Percentiles rank a stretch among this genome's conserved stretches.
Evolutionary conservation across 139 green algal species (phyloP).

Genomic region (Protoeuglena noctilucae): DNA sequence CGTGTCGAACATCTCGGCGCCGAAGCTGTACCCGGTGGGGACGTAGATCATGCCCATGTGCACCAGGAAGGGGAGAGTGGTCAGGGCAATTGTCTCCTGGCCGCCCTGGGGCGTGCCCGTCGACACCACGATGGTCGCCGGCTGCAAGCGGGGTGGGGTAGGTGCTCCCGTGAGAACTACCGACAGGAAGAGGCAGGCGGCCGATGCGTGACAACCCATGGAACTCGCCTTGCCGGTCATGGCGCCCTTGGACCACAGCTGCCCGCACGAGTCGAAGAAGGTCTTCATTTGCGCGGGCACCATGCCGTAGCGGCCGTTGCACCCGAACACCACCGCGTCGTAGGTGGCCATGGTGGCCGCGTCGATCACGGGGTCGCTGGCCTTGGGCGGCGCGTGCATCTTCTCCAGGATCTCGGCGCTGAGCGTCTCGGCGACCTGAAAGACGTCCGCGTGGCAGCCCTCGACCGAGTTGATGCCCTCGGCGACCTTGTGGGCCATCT

Average conservation of each 20-base stretch:
- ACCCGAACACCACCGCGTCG: slow-evolving; percentile 62
- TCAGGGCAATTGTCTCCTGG: slow-evolving; percentile 52
- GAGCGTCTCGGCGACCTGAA: slow-evolving; percentile 56
- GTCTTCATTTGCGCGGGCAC: slow-evolving; percentile 26
- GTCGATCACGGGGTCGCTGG: slow-evolving; percentile 36
- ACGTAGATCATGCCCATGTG: slow-evolving; percentile 80
- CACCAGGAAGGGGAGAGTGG: slow-evolving; percentile 37
- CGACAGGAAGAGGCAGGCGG: too few relatives aligned
- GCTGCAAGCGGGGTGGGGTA: too few relatives aligned
- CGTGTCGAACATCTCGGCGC: slow-evolving; percentile 8
- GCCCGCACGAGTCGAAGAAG: slow-evolving; percentile 58
- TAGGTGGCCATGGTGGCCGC: slow-evolving; percentile 25
- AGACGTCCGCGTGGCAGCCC: not conserved
- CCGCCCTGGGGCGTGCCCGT: slow-evolving; percentile 50
- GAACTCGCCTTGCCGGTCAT: slow-evolving; percentile 61
- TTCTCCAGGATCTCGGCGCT: slow-evolving; percentile 40
- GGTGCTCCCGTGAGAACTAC: too few relatives aligned
- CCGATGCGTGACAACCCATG: too few relatives aligned
- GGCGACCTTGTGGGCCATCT: slow-evolving; percentile 31
- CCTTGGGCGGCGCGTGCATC: slow-evolving; percentile 54
- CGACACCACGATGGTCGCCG: slow-evolving; percentile 25
- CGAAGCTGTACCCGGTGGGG: slow-evolving; percentile 34
- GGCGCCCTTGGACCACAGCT: slow-evolving; percentile 32
- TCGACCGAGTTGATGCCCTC: slow-evolving; percentile 23
- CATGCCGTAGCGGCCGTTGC: slow-evolving; percentile 39